These are phyloP conservation scores for Aristolochia contorta DNA, from an alignment of 164 flowering plant species.

Conservation along the genomic window DNA sequence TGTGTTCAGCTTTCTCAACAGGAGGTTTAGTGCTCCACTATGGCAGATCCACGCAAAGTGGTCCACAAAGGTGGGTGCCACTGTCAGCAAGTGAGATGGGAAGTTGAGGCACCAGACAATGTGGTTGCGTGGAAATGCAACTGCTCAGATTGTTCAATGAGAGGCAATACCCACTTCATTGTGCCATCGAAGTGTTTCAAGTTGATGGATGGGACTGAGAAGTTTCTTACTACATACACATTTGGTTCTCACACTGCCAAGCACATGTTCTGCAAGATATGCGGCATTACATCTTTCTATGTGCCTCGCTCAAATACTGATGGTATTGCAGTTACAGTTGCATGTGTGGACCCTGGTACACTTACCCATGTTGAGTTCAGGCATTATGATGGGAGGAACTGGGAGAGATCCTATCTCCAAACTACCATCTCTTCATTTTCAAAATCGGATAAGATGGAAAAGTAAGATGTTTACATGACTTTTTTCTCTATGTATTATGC, in stretches of 20 bases:
- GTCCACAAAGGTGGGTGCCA: slow-evolving; percentile 86
- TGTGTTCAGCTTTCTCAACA: not conserved
- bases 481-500: no score
- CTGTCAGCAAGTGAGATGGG: slow-evolving; percentile 63
- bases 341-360: slow-evolving; percentile 74
- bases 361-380: slow-evolving; percentile 58
- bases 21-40: not conserved
- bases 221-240: slow-evolving; percentile 69
- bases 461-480: not conserved
- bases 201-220: slow-evolving; percentile 44
- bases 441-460: slow-evolving; percentile 13
- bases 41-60: slow-evolving; percentile 16
- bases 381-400: slow-evolving; percentile 57
- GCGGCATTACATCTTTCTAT: slow-evolving; percentile 90
- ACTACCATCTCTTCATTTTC: slow-evolving; percentile 52
- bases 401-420: slow-evolving; percentile 46
- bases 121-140: slow-evolving; percentile 73
- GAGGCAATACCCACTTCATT: slow-evolving; percentile 67
- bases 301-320: slow-evolving; percentile 76
- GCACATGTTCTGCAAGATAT: slow-evolving; percentile 79
- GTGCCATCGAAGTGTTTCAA: slow-evolving; percentile 58
- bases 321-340: slow-evolving; percentile 52
- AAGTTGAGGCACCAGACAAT: slow-evolving; percentile 46
- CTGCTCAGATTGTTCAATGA: slow-evolving; percentile 75
- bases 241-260: slow-evolving; percentile 85